Base-by-base conservation (phyloP, 2,329 filamentous ascomycete genomes). In the Sporothrix protearum region DNA sequence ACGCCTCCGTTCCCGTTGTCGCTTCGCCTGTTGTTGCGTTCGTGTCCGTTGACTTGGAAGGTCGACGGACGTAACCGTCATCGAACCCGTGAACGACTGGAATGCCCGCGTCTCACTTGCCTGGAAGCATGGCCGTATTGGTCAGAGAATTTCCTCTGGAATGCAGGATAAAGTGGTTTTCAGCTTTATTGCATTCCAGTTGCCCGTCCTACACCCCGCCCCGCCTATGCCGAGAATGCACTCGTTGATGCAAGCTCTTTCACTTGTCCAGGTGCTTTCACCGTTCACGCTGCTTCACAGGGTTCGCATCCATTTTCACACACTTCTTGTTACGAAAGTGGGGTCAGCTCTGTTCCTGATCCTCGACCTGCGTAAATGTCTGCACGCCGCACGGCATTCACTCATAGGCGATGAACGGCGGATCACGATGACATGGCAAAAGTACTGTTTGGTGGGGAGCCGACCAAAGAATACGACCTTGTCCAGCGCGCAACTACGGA, bases 211-310 rank as follows among this genome's bases (percentile, higher is more conserved):
- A 14, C n/a, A n/a, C n/a, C 12, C 7, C 67, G 7, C 7, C 25
- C 47, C 55, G 42, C 55, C 68, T 12, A 39, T 16, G 57, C 69
- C 57, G 57, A 53, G 69, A 70, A 70, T 59, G 57, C 9, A 39
- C n/a, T n/a, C n/a, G n/a, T n/a, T n/a, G 25, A 64, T 55, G 69
- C 69, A 70, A 5, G 57, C 69, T 64, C 69, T 64, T 64, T 63
- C 45, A 19, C 42, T n/a, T 10, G 4, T 49, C 3, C 19, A 19
- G 19, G 28, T 30, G 10, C 39, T 45, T 10, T 30, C 3, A 9
- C 9, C 19, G 42, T 67, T 67, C 64, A 67, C 64, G 36, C 53
- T 5, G 53, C 36, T 22, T 47, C 53, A 57, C 22, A 57, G n/a
- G 53, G 53, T 57, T 57, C 53, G 33, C 53, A 57, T 14, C 10